Conservation (phyloP, 768 basidiomycete species). For the Lactarius quietus region DNA sequence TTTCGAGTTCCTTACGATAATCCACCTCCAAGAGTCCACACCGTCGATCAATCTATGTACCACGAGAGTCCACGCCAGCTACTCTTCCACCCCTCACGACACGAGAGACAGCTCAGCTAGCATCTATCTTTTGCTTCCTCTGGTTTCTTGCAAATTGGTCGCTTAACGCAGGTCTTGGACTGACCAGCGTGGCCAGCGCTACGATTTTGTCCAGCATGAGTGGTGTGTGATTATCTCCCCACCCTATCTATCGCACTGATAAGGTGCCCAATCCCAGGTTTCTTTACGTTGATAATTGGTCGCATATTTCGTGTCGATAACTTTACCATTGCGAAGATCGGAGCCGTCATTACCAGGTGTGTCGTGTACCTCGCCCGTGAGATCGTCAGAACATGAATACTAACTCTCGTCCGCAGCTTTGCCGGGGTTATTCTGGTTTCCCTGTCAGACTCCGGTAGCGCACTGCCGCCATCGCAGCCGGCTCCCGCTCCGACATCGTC, state of each 20-base stretch:
- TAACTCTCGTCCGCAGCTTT: slow-evolving; percentile 46
- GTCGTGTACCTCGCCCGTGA: slow-evolving; percentile 18
- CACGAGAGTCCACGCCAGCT: slow-evolving; percentile 7
- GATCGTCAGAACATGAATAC: background rate
- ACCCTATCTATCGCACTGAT: slow-evolving; percentile 2
- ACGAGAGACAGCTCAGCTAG: slow-evolving; percentile 72
- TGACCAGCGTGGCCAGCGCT: slow-evolving; percentile 91
- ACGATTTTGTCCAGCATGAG: slow-evolving; percentile 89
- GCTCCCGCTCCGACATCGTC: slow-evolving; percentile 15
- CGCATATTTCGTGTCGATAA: slow-evolving; percentile 77
- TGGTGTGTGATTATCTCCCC: slow-evolving; percentile 46
- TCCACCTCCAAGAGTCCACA: slow-evolving; percentile 6
- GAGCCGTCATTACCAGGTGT: slow-evolving; percentile 78
- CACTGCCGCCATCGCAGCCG: slow-evolving; percentile 14
- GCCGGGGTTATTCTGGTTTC: slow-evolving; percentile 86
- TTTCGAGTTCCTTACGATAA: background rate
- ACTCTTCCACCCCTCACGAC: slow-evolving; percentile 47
- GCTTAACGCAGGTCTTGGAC: slow-evolving; percentile 76
- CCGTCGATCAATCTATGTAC: slow-evolving; percentile 5
- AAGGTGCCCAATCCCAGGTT: slow-evolving; percentile 48
- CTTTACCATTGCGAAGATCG: slow-evolving; percentile 66
- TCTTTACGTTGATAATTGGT: slow-evolving; percentile 89
- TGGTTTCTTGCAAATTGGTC: slow-evolving; percentile 97
- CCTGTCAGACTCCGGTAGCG: slow-evolving; percentile 62
- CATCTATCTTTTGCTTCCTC: slow-evolving; percentile 75